phyloP scores from a whole-genome alignment of 1,139 yeast species.

The Hansenula anomala region DNA sequence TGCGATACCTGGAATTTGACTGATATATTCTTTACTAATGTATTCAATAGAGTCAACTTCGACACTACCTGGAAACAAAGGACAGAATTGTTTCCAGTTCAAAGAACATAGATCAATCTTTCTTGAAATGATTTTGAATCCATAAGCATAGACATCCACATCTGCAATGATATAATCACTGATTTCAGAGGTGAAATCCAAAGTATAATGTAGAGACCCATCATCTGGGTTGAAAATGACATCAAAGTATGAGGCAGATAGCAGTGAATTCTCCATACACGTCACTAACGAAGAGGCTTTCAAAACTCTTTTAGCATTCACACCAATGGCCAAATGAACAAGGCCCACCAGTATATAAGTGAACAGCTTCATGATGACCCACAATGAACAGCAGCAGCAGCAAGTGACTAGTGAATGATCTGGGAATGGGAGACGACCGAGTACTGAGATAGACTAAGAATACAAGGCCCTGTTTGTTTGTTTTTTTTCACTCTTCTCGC shows the following conservation, averaged over 20 bases:
- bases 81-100: constrained; percentile 80
- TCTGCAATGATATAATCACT: constrained; percentile 53
- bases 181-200: constrained; percentile 60
- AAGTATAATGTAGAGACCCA: constrained; percentile 51
- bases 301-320: constrained; percentile 31
- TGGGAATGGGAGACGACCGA: too few species aligned
- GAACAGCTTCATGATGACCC: constrained; percentile 6
- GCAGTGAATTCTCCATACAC: constrained; percentile 64
- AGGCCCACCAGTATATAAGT: constrained; percentile 22
- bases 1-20: constrained; percentile 65
- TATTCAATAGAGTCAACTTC: constrained; percentile 64
- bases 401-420: too few species aligned
- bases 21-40: constrained; percentile 39
- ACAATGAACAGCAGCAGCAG: too few species aligned
- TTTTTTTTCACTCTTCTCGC: too few species aligned
- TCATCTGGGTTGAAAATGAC: constrained; percentile 67
- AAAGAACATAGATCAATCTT: constrained; percentile 51
- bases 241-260: constrained; percentile 60
- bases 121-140: constrained; percentile 55
- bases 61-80: constrained; percentile 64
- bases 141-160: constrained; percentile 69
- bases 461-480: too few species aligned
- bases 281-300: constrained; percentile 67
- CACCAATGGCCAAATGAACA: background rate
- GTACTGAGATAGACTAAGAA: too few species aligned